Base-by-base conservation (phyloP, 495 filamentous ascomycete species). In the Talaromyces adpressus region DNA sequence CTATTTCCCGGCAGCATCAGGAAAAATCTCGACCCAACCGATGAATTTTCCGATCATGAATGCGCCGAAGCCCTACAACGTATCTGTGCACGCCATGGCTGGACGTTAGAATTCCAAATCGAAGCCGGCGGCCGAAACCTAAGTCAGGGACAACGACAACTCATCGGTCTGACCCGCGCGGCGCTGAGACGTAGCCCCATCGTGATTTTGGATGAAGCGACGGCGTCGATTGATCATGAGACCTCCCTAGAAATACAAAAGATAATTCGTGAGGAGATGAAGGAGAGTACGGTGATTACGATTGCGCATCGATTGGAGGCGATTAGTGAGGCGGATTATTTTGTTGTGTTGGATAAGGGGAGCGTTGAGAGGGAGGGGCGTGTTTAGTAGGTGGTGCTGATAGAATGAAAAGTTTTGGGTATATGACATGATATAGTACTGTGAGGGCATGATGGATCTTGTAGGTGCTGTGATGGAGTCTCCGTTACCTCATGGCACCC, bases 241-340 rank as follows among this genome's bases (percentile, higher is more conserved):
- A 94, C 89, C 1, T 89, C 89, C n/a, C 73, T 84, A 67, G 80
- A 87, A 61, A 91, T 94, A 54, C 91, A 96, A 77, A 79, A 85
- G 67, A 77, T 94, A 36, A 70, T 96, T 61, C 74, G 88, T 32
- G 86, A 90, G 66, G 91, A 93, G 77, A 77, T 94, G 76, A 77
- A 73, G 56, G 77, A 87, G 41, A 92, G 89, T 65, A 96, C 91
- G 2, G 91, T 96, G 14, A 87, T 96, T 57, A 92, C 89, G 4
- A 92, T 96, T 74, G 91, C 91, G 49, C 91, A 96, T 81, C 85
- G 90, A 51, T 69, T 90, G 25, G 90, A 92, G 71, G 90, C 90
- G 23, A 89, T 92, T n/a, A 82, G 82, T 72, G 84, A 89, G 68
- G 90, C 90, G 18, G 84, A 89, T 67, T 90, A 82, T 63, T 90